phyloP scores from a whole-genome alignment of 805 yeast genomes.

The Candida argentea region DNA sequence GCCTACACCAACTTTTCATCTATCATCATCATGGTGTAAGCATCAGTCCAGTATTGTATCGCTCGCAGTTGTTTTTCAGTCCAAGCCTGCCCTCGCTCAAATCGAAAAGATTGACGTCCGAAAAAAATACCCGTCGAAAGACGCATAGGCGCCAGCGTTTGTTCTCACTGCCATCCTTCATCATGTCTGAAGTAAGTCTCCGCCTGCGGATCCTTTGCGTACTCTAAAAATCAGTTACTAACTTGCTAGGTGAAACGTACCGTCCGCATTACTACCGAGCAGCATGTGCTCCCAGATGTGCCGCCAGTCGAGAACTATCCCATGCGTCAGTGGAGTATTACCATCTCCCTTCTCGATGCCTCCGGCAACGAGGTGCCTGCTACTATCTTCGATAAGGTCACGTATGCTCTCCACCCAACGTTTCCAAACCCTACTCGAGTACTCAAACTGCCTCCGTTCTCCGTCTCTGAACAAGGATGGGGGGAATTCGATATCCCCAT shows the following conservation, averaged over 20 bases:
- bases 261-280: slow-evolving; percentile 77
- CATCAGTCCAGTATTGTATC: too few species aligned
- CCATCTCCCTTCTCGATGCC: slow-evolving; percentile 63
- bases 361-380: slow-evolving; percentile 83
- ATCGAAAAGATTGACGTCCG: too few species aligned
- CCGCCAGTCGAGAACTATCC: slow-evolving; percentile 89
- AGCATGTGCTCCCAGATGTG: slow-evolving; percentile 68
- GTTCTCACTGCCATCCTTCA: too few species aligned
- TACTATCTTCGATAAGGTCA: slow-evolving; percentile 79
- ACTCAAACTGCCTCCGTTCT: slow-evolving; percentile 75
- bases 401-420: slow-evolving; percentile 91
- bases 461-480: slow-evolving; percentile 92
- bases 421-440: slow-evolving; percentile 82
- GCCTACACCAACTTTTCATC: too few species aligned
- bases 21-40: too few species aligned
- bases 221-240: too few species aligned
- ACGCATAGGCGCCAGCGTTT: too few species aligned
- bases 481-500: slow-evolving; percentile 92
- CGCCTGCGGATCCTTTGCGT: neutral
- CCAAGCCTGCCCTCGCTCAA: too few species aligned
- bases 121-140: too few species aligned
- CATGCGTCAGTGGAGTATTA: slow-evolving; percentile 87
- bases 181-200: too few species aligned
- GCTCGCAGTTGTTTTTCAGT: too few species aligned
- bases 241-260: slow-evolving; percentile 72